A percentile compares a stretch with the other conserved stretches of the same genome.
Conservation (phyloP, 2,329 filamentous ascomycete species). For the Colletotrichum sp. region DNA sequence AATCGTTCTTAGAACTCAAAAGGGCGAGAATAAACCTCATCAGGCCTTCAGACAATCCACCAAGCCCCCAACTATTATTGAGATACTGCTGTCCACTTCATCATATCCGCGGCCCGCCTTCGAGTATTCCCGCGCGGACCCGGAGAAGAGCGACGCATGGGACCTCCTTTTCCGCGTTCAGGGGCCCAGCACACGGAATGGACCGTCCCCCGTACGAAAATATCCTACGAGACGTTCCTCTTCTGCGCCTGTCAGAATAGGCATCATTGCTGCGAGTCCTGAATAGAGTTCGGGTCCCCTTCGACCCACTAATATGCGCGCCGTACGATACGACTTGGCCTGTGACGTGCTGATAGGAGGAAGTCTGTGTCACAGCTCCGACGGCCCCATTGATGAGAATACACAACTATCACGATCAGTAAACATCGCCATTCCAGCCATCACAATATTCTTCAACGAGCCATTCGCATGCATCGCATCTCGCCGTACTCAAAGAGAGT, state of each 20-base stretch:
- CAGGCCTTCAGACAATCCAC: fast-evolving
- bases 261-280: neutral
- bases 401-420: neutral
- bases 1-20: fast-evolving
- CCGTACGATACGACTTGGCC: neutral
- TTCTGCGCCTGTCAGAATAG: neutral
- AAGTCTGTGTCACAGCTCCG: neutral
- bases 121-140: neutral
- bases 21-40: neutral
- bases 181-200: neutral
- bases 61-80: fast-evolving
- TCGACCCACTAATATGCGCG: neutral
- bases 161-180: neutral
- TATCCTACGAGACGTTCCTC: neutral
- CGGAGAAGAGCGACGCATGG: neutral
- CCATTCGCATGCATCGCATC: neutral
- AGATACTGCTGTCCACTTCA: neutral
- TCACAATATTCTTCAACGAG: fast-evolving
- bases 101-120: neutral
- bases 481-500: neutral
- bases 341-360: no score
- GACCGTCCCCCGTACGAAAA: neutral
- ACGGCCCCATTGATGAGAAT: fast-evolving
- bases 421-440: fast-evolving
- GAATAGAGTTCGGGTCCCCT: neutral